A percentile compares a stretch with the other conserved stretches of the same genome.
phyloP scores from a whole-genome alignment of 2,329 filamentous ascomycete genomes.

The Monosporascus sp. region DNA sequence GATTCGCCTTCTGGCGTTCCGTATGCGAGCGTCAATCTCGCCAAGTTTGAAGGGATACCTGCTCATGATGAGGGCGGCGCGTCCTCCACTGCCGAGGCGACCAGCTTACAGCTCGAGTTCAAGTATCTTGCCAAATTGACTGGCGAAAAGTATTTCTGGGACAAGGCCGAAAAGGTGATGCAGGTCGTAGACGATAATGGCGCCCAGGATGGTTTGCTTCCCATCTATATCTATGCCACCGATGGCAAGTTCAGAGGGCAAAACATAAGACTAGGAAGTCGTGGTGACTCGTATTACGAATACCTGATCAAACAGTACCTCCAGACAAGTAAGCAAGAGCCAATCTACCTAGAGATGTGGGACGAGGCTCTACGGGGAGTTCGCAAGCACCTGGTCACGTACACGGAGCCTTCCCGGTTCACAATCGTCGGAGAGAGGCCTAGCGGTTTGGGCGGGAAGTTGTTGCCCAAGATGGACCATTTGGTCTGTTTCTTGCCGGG shows the following conservation, averaged over 20 bases:
- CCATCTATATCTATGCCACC: conserved; percentile 82
- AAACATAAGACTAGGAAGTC: conserved; percentile 87
- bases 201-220: conserved; percentile 74
- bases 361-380: conserved; percentile 77
- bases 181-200: conserved; percentile 80
- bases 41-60: conserved; percentile 66
- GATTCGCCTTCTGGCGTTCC: conserved; percentile 83
- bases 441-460: conserved; percentile 55
- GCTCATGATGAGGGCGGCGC: conserved; percentile 83
- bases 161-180: conserved; percentile 87
- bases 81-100: conserved; percentile 89
- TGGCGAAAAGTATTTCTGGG: conserved; percentile 89
- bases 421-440: conserved; percentile 90
- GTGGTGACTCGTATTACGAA: conserved; percentile 97
- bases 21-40: conserved; percentile 84
- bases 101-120: conserved; percentile 89
- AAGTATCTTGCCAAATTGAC: conserved; percentile 95
- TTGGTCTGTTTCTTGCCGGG: conserved; percentile 96
- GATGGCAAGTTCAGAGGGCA: conserved; percentile 72
- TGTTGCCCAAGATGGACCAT: conserved; percentile 95
- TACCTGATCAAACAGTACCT: conserved; percentile 98
- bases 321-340: conserved; percentile 82
- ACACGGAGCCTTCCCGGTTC: conserved; percentile 71
- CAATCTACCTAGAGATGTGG: conserved; percentile 90
- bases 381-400: conserved; percentile 87